phyloP scores from a whole-genome alignment of 1,139 yeast species.

The Candida sp. region DNA sequence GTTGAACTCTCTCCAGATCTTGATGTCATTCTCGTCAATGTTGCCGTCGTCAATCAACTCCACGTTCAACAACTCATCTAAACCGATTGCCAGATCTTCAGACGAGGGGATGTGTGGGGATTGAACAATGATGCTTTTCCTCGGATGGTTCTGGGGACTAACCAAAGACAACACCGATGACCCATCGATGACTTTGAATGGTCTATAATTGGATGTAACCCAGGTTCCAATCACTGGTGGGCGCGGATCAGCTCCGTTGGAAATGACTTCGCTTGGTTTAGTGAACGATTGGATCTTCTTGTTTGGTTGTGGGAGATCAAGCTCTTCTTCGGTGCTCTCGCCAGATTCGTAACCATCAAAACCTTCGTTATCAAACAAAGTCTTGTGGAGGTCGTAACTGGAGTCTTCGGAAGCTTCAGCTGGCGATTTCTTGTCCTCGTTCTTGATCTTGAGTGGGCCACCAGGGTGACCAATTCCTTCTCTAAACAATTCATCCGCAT shows the following conservation, averaged over 20 bases:
- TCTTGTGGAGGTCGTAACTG: not conserved
- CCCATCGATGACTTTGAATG: conserved; percentile 95
- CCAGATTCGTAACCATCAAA: conserved; percentile 54
- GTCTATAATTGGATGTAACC: conserved; percentile 79
- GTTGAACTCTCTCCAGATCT: conserved; percentile 58
- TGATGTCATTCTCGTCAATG: conserved; percentile 54
- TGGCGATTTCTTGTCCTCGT: not conserved
- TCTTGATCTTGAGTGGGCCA: conserved; percentile 4
- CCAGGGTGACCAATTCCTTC: conserved; percentile 26
- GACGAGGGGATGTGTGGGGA: conserved; percentile 1
- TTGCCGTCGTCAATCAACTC: conserved; percentile 73
- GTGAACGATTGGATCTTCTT: conserved; percentile 63
- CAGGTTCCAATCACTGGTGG: conserved; percentile 96
- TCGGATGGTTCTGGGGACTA: conserved; percentile 11
- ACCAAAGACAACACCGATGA: conserved; percentile 78
- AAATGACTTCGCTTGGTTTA: conserved; percentile 86
- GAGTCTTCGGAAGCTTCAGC: conserved; percentile 4
- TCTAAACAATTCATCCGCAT: conserved; percentile 17
- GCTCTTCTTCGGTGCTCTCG: conserved; percentile 94
- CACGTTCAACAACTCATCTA: conserved; percentile 87
- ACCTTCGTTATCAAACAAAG: conserved; percentile 6
- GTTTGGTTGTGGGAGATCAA: conserved; percentile 62
- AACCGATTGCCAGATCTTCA: conserved; percentile 66
- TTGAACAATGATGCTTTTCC: conserved; percentile 6
- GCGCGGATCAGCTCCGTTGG: conserved; percentile 81